Percentiles rank a stretch among this genome's conserved stretches.
phyloP scores from a whole-genome alignment of 108 stramenopile genomes.

The Cyclostephanos invisitatus region DNA sequence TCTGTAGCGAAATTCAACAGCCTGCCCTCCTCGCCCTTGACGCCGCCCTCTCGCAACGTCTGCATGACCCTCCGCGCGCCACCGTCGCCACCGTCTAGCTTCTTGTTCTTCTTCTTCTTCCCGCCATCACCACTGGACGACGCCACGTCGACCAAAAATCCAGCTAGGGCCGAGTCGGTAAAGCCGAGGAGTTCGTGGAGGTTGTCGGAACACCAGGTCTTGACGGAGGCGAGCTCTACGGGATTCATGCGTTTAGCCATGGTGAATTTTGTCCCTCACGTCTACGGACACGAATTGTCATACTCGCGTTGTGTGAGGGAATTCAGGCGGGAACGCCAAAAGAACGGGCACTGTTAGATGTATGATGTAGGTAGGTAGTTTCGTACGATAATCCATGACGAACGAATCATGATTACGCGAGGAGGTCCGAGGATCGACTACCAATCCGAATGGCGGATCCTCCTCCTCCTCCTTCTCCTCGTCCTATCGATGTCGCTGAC shows the following conservation, averaged over 20 bases:
- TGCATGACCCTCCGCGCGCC: constrained; percentile 33
- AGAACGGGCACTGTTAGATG: too few species aligned
- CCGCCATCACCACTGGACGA: constrained; percentile 20
- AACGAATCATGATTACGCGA: too few species aligned
- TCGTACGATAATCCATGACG: too few species aligned
- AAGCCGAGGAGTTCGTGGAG: constrained; percentile 84
- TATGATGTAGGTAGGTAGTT: too few species aligned
- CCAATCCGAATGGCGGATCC: too few species aligned
- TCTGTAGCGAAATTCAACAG: constrained; percentile 49
- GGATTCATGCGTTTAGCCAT: constrained; percentile 16
- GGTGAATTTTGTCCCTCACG: too few species aligned
- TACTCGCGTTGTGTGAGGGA: too few species aligned
- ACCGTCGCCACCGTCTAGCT: background rate
- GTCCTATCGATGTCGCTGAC: too few species aligned
- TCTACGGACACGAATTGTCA: too few species aligned
- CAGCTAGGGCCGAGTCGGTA: constrained; percentile 68
- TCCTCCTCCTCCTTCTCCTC: too few species aligned
- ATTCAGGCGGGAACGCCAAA: too few species aligned
- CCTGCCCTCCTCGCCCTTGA: constrained; percentile 23
- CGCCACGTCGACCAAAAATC: constrained; percentile 71
- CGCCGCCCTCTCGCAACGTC: constrained; percentile 62
- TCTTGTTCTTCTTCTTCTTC: constrained; percentile 19
- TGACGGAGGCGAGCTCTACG: constrained; percentile 10
- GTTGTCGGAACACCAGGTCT: constrained; percentile 75
- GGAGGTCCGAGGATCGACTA: too few species aligned